Percentiles rank a stretch among this genome's conserved stretches.
Evolutionary conservation across 306 rosid genomes (phyloP).

Genomic region (Geum urbanum): DNA sequence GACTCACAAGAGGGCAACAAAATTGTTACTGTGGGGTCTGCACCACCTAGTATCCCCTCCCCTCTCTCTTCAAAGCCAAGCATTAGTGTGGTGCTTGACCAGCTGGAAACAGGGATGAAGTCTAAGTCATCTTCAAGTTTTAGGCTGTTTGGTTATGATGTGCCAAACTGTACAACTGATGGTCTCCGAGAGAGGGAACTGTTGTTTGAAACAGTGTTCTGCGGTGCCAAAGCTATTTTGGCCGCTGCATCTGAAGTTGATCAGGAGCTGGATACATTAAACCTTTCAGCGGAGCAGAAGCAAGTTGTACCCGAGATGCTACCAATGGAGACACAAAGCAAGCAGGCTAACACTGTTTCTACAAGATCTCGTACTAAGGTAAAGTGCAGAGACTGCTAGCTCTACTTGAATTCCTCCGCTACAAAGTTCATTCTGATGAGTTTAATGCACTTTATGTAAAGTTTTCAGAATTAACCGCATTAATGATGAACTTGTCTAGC

Average conservation of each 20-base stretch:
- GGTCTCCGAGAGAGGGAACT: slow-evolving; percentile 38
- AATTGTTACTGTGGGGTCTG: slow-evolving; percentile 18
- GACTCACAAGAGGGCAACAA: slow-evolving; percentile 36
- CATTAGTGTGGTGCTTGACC: slow-evolving; percentile 24
- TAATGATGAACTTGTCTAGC: slow-evolving; percentile 7
- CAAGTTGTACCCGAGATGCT: slow-evolving; percentile 31
- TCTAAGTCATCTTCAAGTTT: slow-evolving; percentile 39
- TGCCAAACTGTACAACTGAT: slow-evolving; percentile 31
- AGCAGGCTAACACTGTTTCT: slow-evolving; percentile 40
- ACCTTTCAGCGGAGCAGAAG: slow-evolving; percentile 44
- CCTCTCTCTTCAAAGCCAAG: slow-evolving; percentile 34
- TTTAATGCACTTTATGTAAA: slow-evolving; percentile 8
- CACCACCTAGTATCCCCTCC: slow-evolving; percentile 22
- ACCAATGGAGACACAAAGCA: slow-evolving; percentile 43
- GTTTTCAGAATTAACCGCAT: slow-evolving; percentile 21
- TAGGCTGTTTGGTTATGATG: slow-evolving; percentile 66
- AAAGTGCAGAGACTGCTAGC: slow-evolving; percentile 1
- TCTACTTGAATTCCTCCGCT: slow-evolving; percentile 11
- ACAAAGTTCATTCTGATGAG: slow-evolving; percentile 11
- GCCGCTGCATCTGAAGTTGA: slow-evolving; percentile 37
- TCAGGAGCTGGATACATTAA: slow-evolving; percentile 30
- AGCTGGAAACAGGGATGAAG: slow-evolving; percentile 35
- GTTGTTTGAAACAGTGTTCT: slow-evolving; percentile 10
- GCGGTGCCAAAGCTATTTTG: slow-evolving; percentile 44
- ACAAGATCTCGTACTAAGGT: slow-evolving; percentile 81